Conservation (phyloP, 805 yeast species). For the Diddensiella santjacobensis region DNA sequence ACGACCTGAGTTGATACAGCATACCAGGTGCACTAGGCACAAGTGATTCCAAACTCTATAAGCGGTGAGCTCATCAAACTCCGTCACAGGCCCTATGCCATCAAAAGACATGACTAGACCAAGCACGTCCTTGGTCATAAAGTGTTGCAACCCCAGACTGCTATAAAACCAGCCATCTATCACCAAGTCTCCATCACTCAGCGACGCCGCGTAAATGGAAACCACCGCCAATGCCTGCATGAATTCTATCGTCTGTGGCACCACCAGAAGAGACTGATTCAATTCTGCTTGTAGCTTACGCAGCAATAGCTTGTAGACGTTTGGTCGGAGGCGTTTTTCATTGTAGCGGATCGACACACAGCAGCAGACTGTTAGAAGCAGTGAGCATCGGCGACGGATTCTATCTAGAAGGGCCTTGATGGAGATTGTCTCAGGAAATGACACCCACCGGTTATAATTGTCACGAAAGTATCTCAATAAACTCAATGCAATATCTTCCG, state of each 20-base stretch:
- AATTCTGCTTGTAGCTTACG: conserved; percentile 49
- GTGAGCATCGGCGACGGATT: conserved; percentile 48
- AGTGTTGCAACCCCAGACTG: conserved; percentile 61
- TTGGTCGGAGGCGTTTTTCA: conserved; percentile 38
- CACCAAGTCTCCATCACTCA: conserved; percentile 49
- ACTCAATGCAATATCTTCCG: conserved; percentile 45
- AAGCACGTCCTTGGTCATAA: conserved; percentile 46
- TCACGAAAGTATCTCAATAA: conserved; percentile 57
- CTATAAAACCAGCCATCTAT: conserved; percentile 72
- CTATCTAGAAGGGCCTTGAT: conserved; percentile 47
- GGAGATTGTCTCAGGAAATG: conserved; percentile 54
- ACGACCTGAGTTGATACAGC: conserved; percentile 63
- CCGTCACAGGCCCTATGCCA: conserved; percentile 36
- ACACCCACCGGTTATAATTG: conserved; percentile 74
- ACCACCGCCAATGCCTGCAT: conserved; percentile 64
- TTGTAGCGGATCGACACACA: conserved; percentile 56
- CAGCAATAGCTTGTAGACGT: conserved; percentile 43
- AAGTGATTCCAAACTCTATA: conserved; percentile 71
- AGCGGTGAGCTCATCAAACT: conserved; percentile 50
- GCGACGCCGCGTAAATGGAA: conserved; percentile 59
- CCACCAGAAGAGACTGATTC: conserved; percentile 40
- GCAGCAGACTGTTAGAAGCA: conserved; percentile 65
- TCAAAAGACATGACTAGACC: conserved; percentile 27
- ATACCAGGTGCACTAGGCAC: conserved; percentile 61
- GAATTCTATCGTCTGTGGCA: conserved; percentile 53